These are phyloP conservation scores for Colletotrichum liriopes DNA, from an alignment of 2,329 filamentous ascomycete species.

Conservation along the genomic window DNA sequence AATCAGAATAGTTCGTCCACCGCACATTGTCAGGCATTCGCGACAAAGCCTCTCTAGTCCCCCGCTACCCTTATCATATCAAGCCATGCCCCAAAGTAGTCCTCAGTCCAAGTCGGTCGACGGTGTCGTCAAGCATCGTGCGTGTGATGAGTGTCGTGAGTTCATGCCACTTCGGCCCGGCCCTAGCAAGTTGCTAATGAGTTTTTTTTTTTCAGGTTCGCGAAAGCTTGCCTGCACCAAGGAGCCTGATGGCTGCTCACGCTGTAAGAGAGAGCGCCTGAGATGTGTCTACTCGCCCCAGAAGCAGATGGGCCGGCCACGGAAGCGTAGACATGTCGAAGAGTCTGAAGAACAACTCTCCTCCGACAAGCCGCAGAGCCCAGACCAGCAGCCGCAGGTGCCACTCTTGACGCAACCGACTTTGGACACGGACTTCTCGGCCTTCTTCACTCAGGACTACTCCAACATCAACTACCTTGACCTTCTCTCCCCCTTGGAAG, in stretches of 20 bases:
- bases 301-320: conserved; percentile 77
- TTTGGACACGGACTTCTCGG: conserved; percentile 52
- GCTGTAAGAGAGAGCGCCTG: conserved; percentile 72
- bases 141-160: conserved; percentile 79
- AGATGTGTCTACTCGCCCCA: conserved; percentile 75
- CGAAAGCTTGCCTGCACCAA: conserved; percentile 78
- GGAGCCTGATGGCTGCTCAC: conserved; percentile 71
- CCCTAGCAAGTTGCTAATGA: conserved; percentile 28
- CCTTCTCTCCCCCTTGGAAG: conserved; percentile 46
- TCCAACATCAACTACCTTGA: conserved; percentile 56
- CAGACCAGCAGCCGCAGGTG: conserved; percentile 17
- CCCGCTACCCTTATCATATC: conserved; percentile 7
- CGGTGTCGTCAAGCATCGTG: conserved; percentile 67
- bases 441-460: conserved; percentile 52
- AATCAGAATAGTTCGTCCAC: conserved; percentile 29
- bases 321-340: conserved; percentile 66
- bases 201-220: conserved; percentile 62
- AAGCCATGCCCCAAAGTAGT: conserved; percentile 40
- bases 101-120: conserved; percentile 38
- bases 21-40: conserved; percentile 29
- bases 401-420: conserved; percentile 36
- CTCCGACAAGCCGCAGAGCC: conserved; percentile 9
- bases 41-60: conserved; percentile 17
- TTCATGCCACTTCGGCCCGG: conserved; percentile 41
- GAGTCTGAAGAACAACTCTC: conserved; percentile 42